Percentiles rank a stretch among this genome's conserved stretches.
These are phyloP conservation scores for Fusarium sp. DNA, from an alignment of 2,329 filamentous ascomycete genomes.

Conservation along the genomic window DNA sequence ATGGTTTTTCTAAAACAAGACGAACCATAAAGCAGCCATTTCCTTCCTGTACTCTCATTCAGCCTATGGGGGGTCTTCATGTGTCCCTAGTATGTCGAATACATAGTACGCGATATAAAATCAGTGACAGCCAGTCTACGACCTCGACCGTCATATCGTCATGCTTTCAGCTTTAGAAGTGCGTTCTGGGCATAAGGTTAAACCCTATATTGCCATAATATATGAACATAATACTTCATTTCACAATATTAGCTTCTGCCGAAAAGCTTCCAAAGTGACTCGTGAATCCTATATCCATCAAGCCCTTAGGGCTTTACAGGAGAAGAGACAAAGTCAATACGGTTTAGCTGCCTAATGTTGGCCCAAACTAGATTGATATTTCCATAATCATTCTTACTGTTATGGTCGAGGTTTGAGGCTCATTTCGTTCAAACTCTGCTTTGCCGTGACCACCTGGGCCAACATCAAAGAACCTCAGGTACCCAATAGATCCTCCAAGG, in stretches of 20 bases:
- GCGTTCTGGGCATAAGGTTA: rapidly evolving
- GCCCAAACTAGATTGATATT: too few relatives aligned
- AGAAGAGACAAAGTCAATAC: neutral
- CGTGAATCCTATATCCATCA: neutral
- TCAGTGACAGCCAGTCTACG: too few relatives aligned
- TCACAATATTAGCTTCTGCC: neutral
- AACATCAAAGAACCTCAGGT: neutral
- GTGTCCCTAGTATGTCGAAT: too few relatives aligned
- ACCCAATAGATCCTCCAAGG: neutral
- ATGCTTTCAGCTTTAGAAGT: neutral
- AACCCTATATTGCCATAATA: neutral
- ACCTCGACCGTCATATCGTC: neutral
- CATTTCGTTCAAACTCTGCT: neutral
- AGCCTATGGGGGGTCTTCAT: too few relatives aligned
- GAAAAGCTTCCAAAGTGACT: neutral
- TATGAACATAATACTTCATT: too few relatives aligned
- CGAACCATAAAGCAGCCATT: too few relatives aligned
- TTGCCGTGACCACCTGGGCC: too few relatives aligned
- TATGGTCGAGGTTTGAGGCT: neutral
- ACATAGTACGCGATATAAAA: too few relatives aligned
- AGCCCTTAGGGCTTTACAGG: neutral
- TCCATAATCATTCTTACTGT: neutral
- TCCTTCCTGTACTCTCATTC: too few relatives aligned
- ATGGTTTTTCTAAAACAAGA: too few relatives aligned
- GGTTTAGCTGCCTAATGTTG: too few relatives aligned